Evolutionary conservation across 2,329 filamentous ascomycete species (phyloP).

Genomic region (Sphaerulina populicola): DNA sequence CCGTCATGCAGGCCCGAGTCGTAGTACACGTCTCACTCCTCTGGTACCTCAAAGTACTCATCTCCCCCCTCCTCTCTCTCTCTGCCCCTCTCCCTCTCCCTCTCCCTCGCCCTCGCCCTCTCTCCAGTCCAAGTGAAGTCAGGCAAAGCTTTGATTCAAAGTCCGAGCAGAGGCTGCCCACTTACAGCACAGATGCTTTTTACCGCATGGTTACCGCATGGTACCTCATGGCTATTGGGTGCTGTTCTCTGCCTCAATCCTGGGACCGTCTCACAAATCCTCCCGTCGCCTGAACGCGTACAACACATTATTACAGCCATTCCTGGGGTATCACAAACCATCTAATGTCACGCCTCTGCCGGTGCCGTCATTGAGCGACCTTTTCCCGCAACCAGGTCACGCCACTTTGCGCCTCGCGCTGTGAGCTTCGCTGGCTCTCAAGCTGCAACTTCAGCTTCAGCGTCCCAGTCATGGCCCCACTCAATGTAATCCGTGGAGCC

Average conservation of each 20-base stretch:
- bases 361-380: no score
- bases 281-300: not conserved
- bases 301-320: not conserved
- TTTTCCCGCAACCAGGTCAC: not conserved
- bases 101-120: no score
- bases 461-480: constrained; percentile 1
- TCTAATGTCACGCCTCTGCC: not conserved
- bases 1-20: not conserved
- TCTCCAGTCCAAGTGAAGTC: no score
- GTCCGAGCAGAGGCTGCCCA: no score
- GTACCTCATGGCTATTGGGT: not conserved
- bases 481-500: constrained; percentile 22
- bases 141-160: no score
- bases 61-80: no score
- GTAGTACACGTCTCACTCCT: no score
- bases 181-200: no score
- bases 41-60: no score
- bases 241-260: not conserved
- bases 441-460: not conserved
- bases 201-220: no score
- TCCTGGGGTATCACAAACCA: not conserved
- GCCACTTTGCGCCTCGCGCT: not conserved
- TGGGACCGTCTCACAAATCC: not conserved
- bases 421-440: not conserved
- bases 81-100: no score